Evolutionary conservation across 257 asterid species (phyloP), one percentile per base, ranked within the genome.

Genomic region (Penstemon newberryi): DNA sequence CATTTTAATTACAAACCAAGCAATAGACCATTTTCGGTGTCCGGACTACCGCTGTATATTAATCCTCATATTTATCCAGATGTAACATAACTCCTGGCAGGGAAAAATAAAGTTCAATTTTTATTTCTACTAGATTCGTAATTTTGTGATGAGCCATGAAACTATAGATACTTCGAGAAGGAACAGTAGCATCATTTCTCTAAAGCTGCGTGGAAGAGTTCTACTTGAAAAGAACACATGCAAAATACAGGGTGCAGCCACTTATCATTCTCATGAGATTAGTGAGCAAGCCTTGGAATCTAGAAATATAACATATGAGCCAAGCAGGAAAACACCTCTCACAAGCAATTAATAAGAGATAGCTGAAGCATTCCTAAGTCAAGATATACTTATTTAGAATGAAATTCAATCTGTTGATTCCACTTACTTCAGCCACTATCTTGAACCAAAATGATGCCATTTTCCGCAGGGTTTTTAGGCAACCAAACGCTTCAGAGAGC

Each of bases 401-500:
- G 41, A 77, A 59, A 67, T 67, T 40, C 19, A 43, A 53, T 50
- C 66, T 45, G 40, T 55, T 33, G n/a, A 36, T 66, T 66, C 76
- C 75, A 77, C 96, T 91, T 85, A 94, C 99, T 78, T 94, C 99
- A 45, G 83, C 80, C 63, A 91, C 92, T 70, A 87, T 85, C 77
- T 88, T 84, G 77, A 83, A 79, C 99, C 99, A 94, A 78, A 89
- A 84, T 61, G 85, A 85, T 60, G 96, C 85, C 96, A 87, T 91
- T 77, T 90, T 94, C 75, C 77, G 84, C 82, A 84, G 72, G 71
- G 97, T 83, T 82, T 89, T 94, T 83, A 94, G 78, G 85, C 81
- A 86, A 72, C 99, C 97, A 83, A 87, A 70, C 3, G 96, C 99
- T 84, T 91, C 96, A 66, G 97, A 75, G 69, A 94, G 91, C 81